Conservation (phyloP, 2,329 filamentous ascomycete genomes). For the Trichoderma sp. region DNA sequence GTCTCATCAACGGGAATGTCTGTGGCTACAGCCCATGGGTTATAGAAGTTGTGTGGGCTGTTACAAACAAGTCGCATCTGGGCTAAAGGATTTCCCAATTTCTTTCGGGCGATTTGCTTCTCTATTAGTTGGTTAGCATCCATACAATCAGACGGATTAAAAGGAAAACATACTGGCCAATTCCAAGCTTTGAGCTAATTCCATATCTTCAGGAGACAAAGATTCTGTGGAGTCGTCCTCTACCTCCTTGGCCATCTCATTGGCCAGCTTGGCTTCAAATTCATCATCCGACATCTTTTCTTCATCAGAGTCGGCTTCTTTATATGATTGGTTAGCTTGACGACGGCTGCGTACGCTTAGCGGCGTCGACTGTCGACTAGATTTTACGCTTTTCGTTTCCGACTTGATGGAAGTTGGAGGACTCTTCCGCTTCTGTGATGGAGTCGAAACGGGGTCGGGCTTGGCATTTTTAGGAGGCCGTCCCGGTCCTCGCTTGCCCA, state of each 20-base stretch:
- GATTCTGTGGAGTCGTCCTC: constrained; percentile 36
- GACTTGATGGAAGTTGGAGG: constrained; percentile 39
- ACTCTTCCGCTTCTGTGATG: constrained; percentile 39
- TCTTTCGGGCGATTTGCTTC: constrained; percentile 85
- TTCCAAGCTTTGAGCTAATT: constrained; percentile 68
- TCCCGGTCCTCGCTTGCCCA: constrained; percentile 45
- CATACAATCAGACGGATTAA: rapidly evolving
- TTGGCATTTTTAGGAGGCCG: constrained; percentile 34
- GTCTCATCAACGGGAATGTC: constrained; percentile 70
- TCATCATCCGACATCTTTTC: constrained; percentile 73
- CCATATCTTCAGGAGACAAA: constrained; percentile 59
- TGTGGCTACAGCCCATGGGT: constrained; percentile 71
- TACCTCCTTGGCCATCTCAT: constrained; percentile 53
- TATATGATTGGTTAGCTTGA: constrained; percentile 52
- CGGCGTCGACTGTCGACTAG: constrained; percentile 75
- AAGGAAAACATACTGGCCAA: constrained; percentile 64
- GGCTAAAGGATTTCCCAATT: constrained; percentile 88
- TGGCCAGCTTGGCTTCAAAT: constrained; percentile 77
- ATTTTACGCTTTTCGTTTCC: constrained; percentile 69
- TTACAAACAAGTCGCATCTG: constrained; percentile 92
- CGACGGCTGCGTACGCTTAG: constrained; percentile 54
- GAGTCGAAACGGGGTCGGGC: constrained; percentile 26
- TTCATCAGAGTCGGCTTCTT: constrained; percentile 60
- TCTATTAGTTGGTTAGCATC: constrained; percentile 50
- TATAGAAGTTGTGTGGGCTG: constrained; percentile 94